phyloP scores from a whole-genome alignment of 2,329 filamentous ascomycete species.

The Aspergillus caelatus region DNA sequence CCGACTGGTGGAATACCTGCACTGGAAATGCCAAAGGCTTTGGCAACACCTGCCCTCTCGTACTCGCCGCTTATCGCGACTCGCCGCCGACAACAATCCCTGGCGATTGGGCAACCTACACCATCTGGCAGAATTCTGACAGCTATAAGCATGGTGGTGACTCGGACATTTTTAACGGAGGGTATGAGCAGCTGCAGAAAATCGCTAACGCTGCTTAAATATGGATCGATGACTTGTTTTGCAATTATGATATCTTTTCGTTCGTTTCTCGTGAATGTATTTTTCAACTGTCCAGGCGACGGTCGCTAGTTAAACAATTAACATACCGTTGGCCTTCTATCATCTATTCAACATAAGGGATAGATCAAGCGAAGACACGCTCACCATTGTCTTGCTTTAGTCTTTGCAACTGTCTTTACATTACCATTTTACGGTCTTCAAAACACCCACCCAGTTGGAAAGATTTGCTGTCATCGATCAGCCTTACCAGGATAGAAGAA shows the following conservation, averaged over 20 bases:
- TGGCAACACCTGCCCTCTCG: conserved; percentile 50
- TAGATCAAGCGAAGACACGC: not conserved
- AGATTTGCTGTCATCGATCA: not conserved
- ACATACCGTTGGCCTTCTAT: not conserved
- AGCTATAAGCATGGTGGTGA: conserved; percentile 22
- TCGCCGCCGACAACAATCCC: conserved; percentile 48
- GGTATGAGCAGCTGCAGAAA: conserved; percentile 16
- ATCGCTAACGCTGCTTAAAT: conserved; percentile 11
- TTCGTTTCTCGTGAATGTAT: not conserved
- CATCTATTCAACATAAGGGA: not conserved
- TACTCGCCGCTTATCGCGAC: conserved; percentile 50
- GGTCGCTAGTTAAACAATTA: not conserved
- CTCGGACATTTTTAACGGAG: conserved; percentile 24
- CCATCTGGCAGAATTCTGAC: conserved; percentile 24
- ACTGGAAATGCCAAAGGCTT: conserved; percentile 55
- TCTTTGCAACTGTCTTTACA: not conserved
- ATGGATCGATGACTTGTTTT: not conserved
- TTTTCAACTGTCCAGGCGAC: not conserved
- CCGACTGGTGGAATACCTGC: conserved; percentile 57
- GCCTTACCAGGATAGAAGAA: not conserved
- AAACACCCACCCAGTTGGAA: too few relatives aligned
- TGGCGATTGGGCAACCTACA: conserved; percentile 42
- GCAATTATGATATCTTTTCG: not conserved
- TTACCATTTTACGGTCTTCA: not conserved
- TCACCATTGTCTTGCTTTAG: not conserved